phyloP scores from a whole-genome alignment of 176 grass and related monocot genomes.

The Oryza australiensis region DNA sequence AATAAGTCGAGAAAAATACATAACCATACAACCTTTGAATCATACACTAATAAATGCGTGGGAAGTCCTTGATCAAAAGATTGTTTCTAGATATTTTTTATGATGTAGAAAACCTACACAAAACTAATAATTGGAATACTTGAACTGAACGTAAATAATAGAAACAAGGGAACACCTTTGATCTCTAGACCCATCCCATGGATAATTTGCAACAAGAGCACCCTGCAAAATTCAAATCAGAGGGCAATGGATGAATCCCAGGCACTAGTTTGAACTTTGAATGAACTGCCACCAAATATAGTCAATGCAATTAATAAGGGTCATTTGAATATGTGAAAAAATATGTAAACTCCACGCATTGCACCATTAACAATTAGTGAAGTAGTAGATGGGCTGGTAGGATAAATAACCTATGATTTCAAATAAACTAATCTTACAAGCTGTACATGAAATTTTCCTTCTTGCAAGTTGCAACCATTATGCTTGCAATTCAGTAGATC shows the following conservation, averaged over 20 bases:
- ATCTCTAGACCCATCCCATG: slow-evolving; percentile 92
- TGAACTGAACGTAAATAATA: slow-evolving; percentile 16
- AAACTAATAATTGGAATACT: slow-evolving; percentile 13
- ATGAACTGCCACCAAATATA: slow-evolving; percentile 6
- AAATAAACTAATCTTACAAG: background rate
- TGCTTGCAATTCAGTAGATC: background rate
- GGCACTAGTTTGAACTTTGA: background rate
- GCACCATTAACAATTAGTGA: slow-evolving; percentile 4
- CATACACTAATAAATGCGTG: background rate
- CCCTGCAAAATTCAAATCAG: slow-evolving; percentile 57
- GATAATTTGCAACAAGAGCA: slow-evolving; percentile 98
- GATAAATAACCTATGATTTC: background rate
- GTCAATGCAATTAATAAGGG: background rate
- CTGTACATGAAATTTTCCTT: background rate
- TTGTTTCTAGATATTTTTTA: slow-evolving; percentile 2
- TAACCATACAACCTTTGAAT: background rate
- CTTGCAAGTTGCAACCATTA: background rate
- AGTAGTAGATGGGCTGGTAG: background rate
- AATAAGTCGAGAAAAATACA: background rate
- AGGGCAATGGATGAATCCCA: slow-evolving; percentile 5
- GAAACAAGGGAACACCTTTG: slow-evolving; percentile 51
- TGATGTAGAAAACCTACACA: slow-evolving; percentile 8
- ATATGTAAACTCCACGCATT: background rate
- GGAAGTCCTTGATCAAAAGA: slow-evolving; percentile 6
- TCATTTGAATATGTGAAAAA: slow-evolving; percentile 3